A percentile compares a stretch with the other conserved stretches of the same genome.
Conservation (phyloP, 192 early-diverging fungal species). For the Diversispora eburnea region DNA sequence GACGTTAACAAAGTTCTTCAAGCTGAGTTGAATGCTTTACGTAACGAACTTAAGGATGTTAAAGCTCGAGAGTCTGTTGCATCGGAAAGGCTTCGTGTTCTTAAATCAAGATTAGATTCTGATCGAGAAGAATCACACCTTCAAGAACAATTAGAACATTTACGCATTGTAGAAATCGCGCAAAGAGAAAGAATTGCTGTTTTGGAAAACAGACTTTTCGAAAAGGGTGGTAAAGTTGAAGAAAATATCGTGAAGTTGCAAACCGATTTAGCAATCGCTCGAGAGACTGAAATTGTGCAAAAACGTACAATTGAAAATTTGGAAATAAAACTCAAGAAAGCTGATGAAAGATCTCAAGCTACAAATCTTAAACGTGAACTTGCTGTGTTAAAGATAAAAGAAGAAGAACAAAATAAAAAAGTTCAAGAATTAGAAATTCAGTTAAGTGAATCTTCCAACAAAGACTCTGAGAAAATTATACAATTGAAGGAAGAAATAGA, state of each 20-base stretch:
- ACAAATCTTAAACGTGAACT: background rate
- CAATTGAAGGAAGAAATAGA: slow-evolving; percentile 19
- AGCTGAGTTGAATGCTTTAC: slow-evolving; percentile 15
- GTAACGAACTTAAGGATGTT: slow-evolving; percentile 19
- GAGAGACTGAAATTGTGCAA: slow-evolving; percentile 2
- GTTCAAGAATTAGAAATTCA: slow-evolving; percentile 2
- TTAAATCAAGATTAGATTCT: slow-evolving; percentile 3
- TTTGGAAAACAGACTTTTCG: background rate
- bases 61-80: background rate
- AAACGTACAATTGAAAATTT: slow-evolving; percentile 11
- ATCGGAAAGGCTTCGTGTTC: slow-evolving; percentile 9
- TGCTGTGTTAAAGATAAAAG: background rate
- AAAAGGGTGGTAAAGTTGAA: slow-evolving; percentile 9
- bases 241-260: slow-evolving; percentile 12
- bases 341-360: slow-evolving; percentile 7
- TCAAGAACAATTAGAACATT: slow-evolving; percentile 24
- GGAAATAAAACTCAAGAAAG: slow-evolving; percentile 9
- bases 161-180: background rate
- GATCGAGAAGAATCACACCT: slow-evolving; percentile 16
- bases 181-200: slow-evolving; percentile 6
- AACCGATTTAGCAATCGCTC: slow-evolving; percentile 10
- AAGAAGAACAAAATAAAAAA: slow-evolving; percentile 3
- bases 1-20: slow-evolving; percentile 14
- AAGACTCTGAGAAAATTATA: background rate
- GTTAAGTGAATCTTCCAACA: background rate